Base-by-base conservation (phyloP, 805 yeast genomes). In the Candida namnaoensis region DNA sequence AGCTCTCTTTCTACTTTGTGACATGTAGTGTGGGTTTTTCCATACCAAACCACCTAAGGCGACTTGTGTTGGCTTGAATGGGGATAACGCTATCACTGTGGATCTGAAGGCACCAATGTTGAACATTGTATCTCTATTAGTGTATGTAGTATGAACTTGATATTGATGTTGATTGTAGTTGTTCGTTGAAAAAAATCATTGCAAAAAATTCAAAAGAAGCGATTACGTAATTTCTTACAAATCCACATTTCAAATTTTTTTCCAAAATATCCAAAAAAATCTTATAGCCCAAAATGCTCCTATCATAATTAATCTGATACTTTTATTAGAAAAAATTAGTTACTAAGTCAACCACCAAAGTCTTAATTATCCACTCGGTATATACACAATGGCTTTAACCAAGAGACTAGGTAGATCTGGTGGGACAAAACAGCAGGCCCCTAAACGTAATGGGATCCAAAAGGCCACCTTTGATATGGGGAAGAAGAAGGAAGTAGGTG, bases 401-500 rank as follows among this genome's bases (percentile, higher is more conserved):
- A 82, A 80, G 62, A 72, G 91, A 62, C 82, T 88, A 42, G 82
- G 74, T 41, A 78, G 86, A 58, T 69, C 66, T 58, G 80, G 68
- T 58, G 78, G 69, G 48, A 65, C 66, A 30, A 70, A 58, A 54
- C 74, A 57, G 50, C 76, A 68, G 50, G 86, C 80, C 34, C 75
- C 76, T 37, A 74, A 74, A 54, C 71, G 76, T 49, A 66, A 71
- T 42, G 79, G 75, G 23, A 80, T 85, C 42, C 79, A 85, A 57
- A 91, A 91, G 68, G 97, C 97, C 12, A 83, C 88, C 39, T 93
- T 88, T 59, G 98, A 93, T 52, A 64, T 82, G 32, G 68, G 79
- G 41, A 88, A 88, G 66, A 87, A 87, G 72, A 87, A 88, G 61
- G 98, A 93, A 63, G 98, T 93, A n/a, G 99, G 99, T 41, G 97